phyloP scores from a whole-genome alignment of 768 basidiomycete species.

The Serendipita sp. region DNA sequence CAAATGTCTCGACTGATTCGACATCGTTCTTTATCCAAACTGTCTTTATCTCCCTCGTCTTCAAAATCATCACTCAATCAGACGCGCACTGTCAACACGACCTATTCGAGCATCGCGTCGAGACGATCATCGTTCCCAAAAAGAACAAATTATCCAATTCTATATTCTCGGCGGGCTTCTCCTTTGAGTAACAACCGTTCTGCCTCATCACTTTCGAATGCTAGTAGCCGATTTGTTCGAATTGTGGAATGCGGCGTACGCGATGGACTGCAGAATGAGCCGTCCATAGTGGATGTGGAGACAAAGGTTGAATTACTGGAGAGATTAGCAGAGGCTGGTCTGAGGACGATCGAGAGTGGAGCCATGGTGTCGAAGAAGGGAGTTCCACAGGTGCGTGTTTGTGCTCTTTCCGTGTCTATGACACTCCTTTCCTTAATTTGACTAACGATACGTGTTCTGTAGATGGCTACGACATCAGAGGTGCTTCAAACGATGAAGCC shows the following conservation, averaged over 20 bases:
- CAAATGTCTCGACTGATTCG: too few relatives aligned
- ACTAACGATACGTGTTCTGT: not conserved
- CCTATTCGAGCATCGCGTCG: too few relatives aligned
- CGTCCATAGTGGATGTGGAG: slow-evolving; percentile 49
- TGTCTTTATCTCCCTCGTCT: too few relatives aligned
- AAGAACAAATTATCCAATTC: too few relatives aligned
- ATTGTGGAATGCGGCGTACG: slow-evolving; percentile 86
- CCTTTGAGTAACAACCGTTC: too few relatives aligned
- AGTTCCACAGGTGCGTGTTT: slow-evolving; percentile 63
- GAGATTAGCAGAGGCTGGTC: slow-evolving; percentile 50
- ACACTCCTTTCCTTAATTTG: not conserved
- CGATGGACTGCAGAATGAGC: slow-evolving; percentile 87
- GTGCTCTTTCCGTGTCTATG: not conserved
- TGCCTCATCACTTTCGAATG: too few relatives aligned
- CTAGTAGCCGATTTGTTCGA: slow-evolving; percentile 14
- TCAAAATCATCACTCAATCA: too few relatives aligned
- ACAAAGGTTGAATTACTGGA: slow-evolving; percentile 71
- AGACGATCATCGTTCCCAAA: too few relatives aligned
- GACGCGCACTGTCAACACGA: too few relatives aligned
- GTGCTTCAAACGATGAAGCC: slow-evolving; percentile 47
- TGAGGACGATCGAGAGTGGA: slow-evolving; percentile 61
- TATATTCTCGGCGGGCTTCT: too few relatives aligned
- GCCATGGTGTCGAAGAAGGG: slow-evolving; percentile 89
- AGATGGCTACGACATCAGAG: slow-evolving; percentile 82
- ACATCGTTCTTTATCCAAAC: too few relatives aligned